phyloP scores from a whole-genome alignment of 306 rosid genomes.

The Benincasa hispida region DNA sequence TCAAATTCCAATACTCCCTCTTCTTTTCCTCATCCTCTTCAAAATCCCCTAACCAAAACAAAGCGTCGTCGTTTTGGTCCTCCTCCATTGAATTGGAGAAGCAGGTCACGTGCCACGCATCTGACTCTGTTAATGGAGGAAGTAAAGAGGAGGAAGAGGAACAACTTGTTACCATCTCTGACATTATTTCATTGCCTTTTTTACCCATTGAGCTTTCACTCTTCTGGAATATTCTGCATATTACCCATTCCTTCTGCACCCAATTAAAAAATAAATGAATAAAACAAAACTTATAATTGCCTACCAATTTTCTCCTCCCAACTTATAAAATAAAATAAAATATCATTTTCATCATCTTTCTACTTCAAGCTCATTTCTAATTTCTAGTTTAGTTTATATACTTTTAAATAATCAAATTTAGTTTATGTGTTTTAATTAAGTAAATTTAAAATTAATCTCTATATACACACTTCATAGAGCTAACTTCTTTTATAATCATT shows the following conservation, averaged over 20 bases:
- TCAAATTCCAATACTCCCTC: slow-evolving; percentile 12
- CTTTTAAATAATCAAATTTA: too few species aligned
- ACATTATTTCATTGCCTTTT: slow-evolving; percentile 24
- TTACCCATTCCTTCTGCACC: slow-evolving; percentile 72
- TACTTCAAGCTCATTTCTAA: too few species aligned
- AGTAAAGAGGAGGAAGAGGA: slow-evolving; percentile 11
- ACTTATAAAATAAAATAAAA: background rate
- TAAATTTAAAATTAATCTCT: too few species aligned
- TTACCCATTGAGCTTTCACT: slow-evolving; percentile 15
- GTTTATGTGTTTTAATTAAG: too few species aligned
- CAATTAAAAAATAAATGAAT: too few species aligned
- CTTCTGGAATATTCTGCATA: slow-evolving; percentile 64
- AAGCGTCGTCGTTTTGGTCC: slow-evolving; percentile 15
- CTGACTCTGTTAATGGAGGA: slow-evolving; percentile 66
- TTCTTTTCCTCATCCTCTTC: slow-evolving; percentile 12
- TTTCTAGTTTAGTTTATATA: too few species aligned
- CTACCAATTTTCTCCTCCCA: too few species aligned
- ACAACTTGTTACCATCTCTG: background rate
- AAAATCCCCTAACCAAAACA: slow-evolving; percentile 13
- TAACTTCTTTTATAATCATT: too few species aligned
- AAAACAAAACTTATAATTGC: too few species aligned
- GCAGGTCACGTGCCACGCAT: slow-evolving; percentile 49
- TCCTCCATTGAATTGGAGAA: slow-evolving; percentile 38
- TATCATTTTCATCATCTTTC: too few species aligned
- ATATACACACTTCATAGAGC: too few species aligned